Percentiles rank a stretch among this genome's conserved stretches.
phyloP scores from a whole-genome alignment of 2,329 filamentous ascomycete species.

The Paracorniculantispora psalliotae region DNA sequence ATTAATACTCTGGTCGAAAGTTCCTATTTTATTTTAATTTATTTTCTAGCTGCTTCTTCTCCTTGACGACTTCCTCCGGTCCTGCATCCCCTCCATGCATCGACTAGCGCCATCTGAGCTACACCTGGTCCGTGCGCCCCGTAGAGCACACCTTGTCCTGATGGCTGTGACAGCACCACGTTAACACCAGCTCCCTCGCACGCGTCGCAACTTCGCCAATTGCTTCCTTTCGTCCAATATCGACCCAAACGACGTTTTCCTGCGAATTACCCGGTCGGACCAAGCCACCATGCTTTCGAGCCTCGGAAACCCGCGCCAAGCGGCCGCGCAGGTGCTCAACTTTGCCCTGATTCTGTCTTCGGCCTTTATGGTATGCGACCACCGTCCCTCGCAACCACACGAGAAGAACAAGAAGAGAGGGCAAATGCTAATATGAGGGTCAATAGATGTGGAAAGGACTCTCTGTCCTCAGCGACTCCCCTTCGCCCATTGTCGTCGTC shows the following conservation, averaged over 20 bases:
- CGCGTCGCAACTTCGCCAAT: conserved; percentile 6
- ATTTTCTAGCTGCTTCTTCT: not conserved
- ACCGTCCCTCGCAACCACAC: not conserved
- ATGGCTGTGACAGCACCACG: not conserved
- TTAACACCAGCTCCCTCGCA: not conserved
- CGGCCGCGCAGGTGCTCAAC: conserved; percentile 77
- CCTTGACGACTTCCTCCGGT: not conserved
- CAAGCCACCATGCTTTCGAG: conserved; percentile 56
- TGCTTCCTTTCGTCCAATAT: not conserved
- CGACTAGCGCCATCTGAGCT: conserved; percentile 1
- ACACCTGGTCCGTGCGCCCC: conserved; percentile 13
- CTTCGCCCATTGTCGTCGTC: conserved; percentile 77
- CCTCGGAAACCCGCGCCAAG: conserved; percentile 72
- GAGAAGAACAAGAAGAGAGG: too few species aligned
- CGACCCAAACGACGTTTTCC: not conserved
- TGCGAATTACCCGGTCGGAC: not conserved
- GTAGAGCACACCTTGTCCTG: conserved; percentile 15
- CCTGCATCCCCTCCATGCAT: not conserved
- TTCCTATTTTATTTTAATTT: too few species aligned
- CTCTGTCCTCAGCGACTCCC: conserved; percentile 69
- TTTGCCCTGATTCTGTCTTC: conserved; percentile 87
- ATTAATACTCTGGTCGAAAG: too few species aligned
- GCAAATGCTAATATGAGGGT: conserved; percentile 17
- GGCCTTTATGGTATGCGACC: conserved; percentile 70
- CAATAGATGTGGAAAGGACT: conserved; percentile 78